Conservation (phyloP, 1,139 yeast genomes). For the Debaryomyces psychrophilus region DNA sequence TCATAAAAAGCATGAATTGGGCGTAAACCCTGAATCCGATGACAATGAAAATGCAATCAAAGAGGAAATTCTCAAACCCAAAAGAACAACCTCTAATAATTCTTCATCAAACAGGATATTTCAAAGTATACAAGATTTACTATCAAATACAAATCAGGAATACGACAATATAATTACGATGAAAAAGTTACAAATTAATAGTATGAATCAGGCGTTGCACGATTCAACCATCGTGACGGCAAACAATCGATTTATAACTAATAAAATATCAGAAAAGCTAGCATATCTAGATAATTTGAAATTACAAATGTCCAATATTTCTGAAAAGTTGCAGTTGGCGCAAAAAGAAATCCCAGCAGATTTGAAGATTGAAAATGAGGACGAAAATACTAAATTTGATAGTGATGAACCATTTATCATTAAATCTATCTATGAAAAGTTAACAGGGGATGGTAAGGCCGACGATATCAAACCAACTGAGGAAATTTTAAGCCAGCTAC, state of each 20-base stretch:
- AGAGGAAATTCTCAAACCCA: neutral
- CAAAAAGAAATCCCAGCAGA: conserved; percentile 27
- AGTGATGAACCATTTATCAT: conserved; percentile 87
- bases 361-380: conserved; percentile 18
- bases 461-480: conserved; percentile 32
- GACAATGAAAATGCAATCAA: conserved; percentile 6
- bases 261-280: conserved; percentile 43
- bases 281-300: conserved; percentile 44
- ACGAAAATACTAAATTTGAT: conserved; percentile 48
- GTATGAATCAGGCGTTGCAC: conserved; percentile 41
- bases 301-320: conserved; percentile 47
- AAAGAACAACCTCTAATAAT: neutral
- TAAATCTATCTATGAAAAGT: conserved; percentile 54
- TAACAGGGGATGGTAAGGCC: conserved; percentile 37
- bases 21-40: conserved; percentile 15
- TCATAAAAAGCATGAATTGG: conserved; percentile 32
- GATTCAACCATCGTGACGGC: conserved; percentile 51
- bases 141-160: conserved; percentile 43
- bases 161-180: conserved; percentile 42
- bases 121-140: conserved; percentile 45
- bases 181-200: conserved; percentile 41
- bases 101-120: conserved; percentile 37
- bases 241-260: conserved; percentile 44
- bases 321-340: conserved; percentile 37
- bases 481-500: conserved; percentile 42